Evolutionary conservation across 352 stramenopile species (phyloP).

Genomic region (Pythium volutum): DNA sequence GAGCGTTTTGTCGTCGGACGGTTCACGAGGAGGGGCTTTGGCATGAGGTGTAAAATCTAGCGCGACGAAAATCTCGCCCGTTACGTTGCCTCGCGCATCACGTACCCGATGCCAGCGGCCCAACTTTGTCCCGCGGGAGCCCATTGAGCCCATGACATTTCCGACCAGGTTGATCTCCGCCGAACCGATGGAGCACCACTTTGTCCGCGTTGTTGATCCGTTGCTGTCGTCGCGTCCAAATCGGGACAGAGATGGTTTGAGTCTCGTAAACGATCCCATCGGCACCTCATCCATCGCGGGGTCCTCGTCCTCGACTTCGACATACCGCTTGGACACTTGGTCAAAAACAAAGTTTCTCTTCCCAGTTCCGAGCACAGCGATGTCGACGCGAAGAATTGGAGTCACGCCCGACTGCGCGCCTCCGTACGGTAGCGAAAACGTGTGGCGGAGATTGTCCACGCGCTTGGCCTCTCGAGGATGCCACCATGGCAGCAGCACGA

Average conservation of each 20-base stretch:
- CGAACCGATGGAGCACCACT: slow-evolving; percentile 74
- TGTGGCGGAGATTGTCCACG: slow-evolving; percentile 75
- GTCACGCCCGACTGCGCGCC: slow-evolving; percentile 85
- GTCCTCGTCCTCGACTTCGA: slow-evolving; percentile 76
- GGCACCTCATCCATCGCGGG: slow-evolving; percentile 31
- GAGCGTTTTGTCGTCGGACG: slow-evolving; percentile 30
- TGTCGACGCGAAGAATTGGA: slow-evolving; percentile 77
- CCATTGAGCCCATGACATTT: slow-evolving; percentile 77
- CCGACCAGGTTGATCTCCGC: slow-evolving; percentile 84
- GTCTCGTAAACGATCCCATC: not conserved
- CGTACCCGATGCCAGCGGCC: slow-evolving; percentile 84
- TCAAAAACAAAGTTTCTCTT: slow-evolving; percentile 87
- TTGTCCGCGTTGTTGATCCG: slow-evolving; percentile 42
- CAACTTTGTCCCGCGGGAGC: slow-evolving; percentile 56
- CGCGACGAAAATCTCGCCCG: slow-evolving; percentile 81
- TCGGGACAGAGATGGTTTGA: slow-evolving; percentile 8
- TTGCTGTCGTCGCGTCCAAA: slow-evolving; percentile 54
- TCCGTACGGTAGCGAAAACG: slow-evolving; percentile 79
- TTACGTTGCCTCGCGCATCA: slow-evolving; percentile 73
- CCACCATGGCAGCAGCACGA: slow-evolving; percentile 87
- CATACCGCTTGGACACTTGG: slow-evolving; percentile 80
- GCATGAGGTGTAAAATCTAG: slow-evolving; percentile 72
- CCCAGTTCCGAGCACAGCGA: slow-evolving; percentile 61
- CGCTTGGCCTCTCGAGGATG: slow-evolving; percentile 65
- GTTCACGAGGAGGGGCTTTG: slow-evolving; percentile 21